These are phyloP conservation scores for Penicillium pancosmium DNA, from an alignment of 495 filamentous ascomycete species.

Conservation along the genomic window DNA sequence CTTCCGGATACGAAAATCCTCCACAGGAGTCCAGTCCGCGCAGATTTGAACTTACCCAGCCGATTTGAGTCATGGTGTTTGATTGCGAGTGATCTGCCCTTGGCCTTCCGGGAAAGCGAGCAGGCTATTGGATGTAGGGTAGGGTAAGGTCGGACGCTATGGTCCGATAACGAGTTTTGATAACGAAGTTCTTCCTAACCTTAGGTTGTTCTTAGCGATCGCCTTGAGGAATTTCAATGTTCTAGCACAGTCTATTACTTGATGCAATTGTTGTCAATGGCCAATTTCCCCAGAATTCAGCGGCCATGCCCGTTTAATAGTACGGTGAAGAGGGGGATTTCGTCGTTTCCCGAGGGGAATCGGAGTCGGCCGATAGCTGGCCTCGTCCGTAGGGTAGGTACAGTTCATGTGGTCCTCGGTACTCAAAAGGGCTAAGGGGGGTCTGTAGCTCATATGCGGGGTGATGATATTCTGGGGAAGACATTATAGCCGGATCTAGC, in stretches of 20 bases:
- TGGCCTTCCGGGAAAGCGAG: constrained; percentile 1
- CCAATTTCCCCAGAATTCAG: neutral
- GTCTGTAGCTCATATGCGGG: constrained; percentile 3
- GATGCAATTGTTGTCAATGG: constrained; percentile 5
- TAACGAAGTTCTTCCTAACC: neutral
- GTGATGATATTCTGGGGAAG: constrained; percentile 4
- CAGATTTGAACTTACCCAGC: constrained; percentile 34
- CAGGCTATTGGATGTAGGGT: neutral
- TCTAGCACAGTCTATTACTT: neutral
- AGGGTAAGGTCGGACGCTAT: neutral
- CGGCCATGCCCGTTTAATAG: constrained; percentile 2
- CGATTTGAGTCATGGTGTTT: constrained; percentile 41
- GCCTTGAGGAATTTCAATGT: neutral
- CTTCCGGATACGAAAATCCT: neutral
- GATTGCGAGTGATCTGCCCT: neutral
- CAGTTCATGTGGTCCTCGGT: constrained; percentile 6
- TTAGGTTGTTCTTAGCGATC: neutral
- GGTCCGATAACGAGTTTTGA: constrained; percentile 5
- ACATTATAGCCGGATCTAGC: neutral
- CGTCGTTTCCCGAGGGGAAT: constrained; percentile 29
- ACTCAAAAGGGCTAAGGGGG: constrained; percentile 9
- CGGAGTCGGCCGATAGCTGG: constrained; percentile 33
- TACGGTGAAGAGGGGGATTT: constrained; percentile 17
- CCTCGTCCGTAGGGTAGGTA: neutral
- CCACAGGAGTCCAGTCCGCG: too few relatives aligned